These are phyloP conservation scores for Ramularia collo-cygni DNA, from an alignment of 2,329 filamentous ascomycete genomes.

Conservation along the genomic window DNA sequence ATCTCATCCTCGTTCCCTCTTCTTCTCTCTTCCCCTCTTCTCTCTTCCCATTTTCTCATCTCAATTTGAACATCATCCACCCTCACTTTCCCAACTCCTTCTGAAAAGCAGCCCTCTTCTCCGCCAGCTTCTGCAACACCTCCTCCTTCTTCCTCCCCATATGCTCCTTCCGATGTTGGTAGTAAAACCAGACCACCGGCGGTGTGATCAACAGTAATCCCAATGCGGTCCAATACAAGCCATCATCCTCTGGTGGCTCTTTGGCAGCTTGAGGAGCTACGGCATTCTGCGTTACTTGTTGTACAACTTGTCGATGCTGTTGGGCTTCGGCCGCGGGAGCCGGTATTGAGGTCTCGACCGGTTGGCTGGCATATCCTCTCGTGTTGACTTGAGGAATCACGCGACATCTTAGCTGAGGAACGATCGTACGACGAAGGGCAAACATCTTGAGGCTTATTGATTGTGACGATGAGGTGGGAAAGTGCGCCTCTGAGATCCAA, in stretches of 20 bases:
- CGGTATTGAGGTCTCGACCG: no score
- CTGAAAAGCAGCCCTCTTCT: conserved; percentile 12
- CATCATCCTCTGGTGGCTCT: conserved; percentile 4
- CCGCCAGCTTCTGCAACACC: conserved; percentile 24
- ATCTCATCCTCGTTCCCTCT: no score
- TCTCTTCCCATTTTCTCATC: no score
- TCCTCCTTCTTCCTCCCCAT: conserved; percentile 28
- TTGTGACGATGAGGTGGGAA: no score
- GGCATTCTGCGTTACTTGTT: neutral
- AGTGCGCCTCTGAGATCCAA: no score
- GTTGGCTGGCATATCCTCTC: no score
- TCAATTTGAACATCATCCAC: neutral
- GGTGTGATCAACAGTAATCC: conserved; percentile 22
- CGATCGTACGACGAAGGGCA: no score
- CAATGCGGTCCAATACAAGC: conserved; percentile 16
- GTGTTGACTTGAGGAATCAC: no score
- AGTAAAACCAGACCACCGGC: conserved; percentile 25
- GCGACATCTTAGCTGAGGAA: no score
- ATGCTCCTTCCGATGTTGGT: conserved; percentile 27
- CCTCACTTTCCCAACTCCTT: conserved; percentile 2
- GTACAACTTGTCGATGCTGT: neutral
- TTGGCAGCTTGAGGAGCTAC: neutral
- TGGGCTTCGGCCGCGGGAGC: no score
- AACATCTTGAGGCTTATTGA: no score
- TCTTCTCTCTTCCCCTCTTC: no score